A percentile compares a stretch with the other conserved stretches of the same genome.
Conservation (phyloP, 2,329 filamentous ascomycete genomes). For the Claviceps sorghi region DNA sequence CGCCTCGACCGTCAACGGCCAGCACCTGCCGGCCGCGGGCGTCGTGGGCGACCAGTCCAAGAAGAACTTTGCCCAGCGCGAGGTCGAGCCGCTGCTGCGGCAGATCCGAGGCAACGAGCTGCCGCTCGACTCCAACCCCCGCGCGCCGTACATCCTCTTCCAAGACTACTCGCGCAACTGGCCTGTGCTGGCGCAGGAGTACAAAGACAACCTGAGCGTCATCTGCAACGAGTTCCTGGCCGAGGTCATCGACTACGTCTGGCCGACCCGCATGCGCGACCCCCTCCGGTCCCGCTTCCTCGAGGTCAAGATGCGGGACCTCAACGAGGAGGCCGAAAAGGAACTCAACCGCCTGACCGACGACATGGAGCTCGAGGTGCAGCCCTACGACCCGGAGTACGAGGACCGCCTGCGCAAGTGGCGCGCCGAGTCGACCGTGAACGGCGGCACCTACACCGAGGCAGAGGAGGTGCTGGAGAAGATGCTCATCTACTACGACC, state of each 20-base stretch:
- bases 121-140: conserved; percentile 36
- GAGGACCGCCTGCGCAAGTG: conserved; percentile 34
- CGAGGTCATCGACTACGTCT: conserved; percentile 35
- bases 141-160: conserved; percentile 39
- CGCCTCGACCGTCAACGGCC: conserved; percentile 7
- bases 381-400: conserved; percentile 39
- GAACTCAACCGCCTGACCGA: conserved; percentile 32
- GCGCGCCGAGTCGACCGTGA: conserved; percentile 26
- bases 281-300: conserved; percentile 34
- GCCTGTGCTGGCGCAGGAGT: conserved; percentile 36
- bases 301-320: conserved; percentile 31
- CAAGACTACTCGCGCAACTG: conserved; percentile 38
- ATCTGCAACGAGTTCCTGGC: conserved; percentile 39
- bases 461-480: conserved; percentile 39
- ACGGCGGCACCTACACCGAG: conserved; percentile 32
- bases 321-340: conserved; percentile 30
- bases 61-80: conserved; percentile 30
- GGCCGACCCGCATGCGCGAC: conserved; percentile 36
- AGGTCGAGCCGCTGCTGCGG: conserved; percentile 33
- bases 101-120: conserved; percentile 39
- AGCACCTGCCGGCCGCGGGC: conserved; percentile 15
- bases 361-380: conserved; percentile 37
- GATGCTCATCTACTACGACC: conserved; percentile 41
- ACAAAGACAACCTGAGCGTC: conserved; percentile 38
- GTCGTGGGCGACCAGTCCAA: conserved; percentile 25